Conservation (phyloP, 2,329 filamentous ascomycete species). For the Neurospora crassa region DNA sequence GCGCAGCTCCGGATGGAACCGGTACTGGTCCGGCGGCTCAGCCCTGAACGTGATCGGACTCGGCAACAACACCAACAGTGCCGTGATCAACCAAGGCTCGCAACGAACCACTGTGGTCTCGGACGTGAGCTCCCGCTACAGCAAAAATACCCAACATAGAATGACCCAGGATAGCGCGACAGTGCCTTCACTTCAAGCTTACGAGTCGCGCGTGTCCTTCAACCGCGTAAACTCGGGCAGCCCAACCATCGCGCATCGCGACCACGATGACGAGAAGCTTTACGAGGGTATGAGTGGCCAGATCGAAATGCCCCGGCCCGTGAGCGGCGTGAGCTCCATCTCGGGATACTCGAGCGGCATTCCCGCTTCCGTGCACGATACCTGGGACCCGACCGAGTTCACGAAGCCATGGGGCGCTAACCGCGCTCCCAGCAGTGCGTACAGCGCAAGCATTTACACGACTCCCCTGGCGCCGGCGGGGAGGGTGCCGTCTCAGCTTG, state of each 20-base stretch:
- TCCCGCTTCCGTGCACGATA: conserved; percentile 52
- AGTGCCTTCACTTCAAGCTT: conserved; percentile 57
- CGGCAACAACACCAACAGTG: conserved; percentile 25
- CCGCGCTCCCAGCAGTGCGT: conserved; percentile 43
- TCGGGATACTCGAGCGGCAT: conserved; percentile 56
- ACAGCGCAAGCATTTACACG: conserved; percentile 35
- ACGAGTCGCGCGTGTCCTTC: conserved; percentile 51
- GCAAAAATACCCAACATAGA: conserved; percentile 27
- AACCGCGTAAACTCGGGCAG: conserved; percentile 60
- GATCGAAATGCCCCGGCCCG: conserved; percentile 42
- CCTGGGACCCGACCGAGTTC: conserved; percentile 38
- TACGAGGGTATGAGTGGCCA: conserved; percentile 50
- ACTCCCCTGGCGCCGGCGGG: conserved; percentile 30
- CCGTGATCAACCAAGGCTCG: conserved; percentile 17
- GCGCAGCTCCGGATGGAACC: conserved; percentile 66
- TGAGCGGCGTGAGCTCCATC: conserved; percentile 36
- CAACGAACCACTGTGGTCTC: conserved; percentile 43
- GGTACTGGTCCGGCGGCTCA: conserved; percentile 68
- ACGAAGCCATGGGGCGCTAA: conserved; percentile 38
- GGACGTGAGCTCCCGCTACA: conserved; percentile 47
- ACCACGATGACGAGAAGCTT: conserved; percentile 28
- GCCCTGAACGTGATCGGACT: conserved; percentile 56
- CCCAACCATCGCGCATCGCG: conserved; percentile 56
- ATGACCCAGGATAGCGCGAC: conserved; percentile 59
- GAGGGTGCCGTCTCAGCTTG: conserved; percentile 18